Evolutionary conservation across 768 basidiomycete genomes (phyloP).

Genomic region (Suillus placidus): DNA sequence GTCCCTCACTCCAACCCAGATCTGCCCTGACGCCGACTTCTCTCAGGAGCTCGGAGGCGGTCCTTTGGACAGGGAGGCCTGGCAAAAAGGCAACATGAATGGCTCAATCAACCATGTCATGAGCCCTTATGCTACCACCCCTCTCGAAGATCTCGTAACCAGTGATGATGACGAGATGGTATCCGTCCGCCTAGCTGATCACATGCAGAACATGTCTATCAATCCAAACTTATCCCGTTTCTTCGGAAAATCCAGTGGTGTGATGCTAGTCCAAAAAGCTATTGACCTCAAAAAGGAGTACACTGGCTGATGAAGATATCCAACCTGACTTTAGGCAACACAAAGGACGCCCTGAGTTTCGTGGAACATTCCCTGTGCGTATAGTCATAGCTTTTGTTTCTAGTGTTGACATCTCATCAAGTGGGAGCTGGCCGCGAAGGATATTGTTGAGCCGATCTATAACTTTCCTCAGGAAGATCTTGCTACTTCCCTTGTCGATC

Average conservation of each 20-base stretch:
- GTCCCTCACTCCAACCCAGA: conserved; percentile 37
- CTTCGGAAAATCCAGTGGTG: conserved; percentile 45
- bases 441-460: conserved; percentile 33
- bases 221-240: conserved; percentile 25
- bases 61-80: conserved; percentile 42
- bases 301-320: conserved; percentile 40
- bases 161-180: conserved; percentile 34
- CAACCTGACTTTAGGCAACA: conserved; percentile 9
- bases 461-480: conserved; percentile 56
- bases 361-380: conserved; percentile 31
- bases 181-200: conserved; percentile 26
- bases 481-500: conserved; percentile 51
- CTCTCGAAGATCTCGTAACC: conserved; percentile 25
- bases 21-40: conserved; percentile 67
- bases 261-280: conserved; percentile 48
- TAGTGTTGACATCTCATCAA: conserved; percentile 8
- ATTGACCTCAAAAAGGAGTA: conserved; percentile 62
- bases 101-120: conserved; percentile 18
- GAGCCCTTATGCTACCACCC: conserved; percentile 10
- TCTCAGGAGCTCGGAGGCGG: conserved; percentile 56
- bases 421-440: conserved; percentile 32
- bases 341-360: conserved; percentile 24
- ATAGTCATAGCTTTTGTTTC: conserved; percentile 12
- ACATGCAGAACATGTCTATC: conserved; percentile 26
- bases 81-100: conserved; percentile 27